Base-by-base conservation (phyloP, 2,329 filamentous ascomycete genomes). In the Mollisia scopiformis region DNA sequence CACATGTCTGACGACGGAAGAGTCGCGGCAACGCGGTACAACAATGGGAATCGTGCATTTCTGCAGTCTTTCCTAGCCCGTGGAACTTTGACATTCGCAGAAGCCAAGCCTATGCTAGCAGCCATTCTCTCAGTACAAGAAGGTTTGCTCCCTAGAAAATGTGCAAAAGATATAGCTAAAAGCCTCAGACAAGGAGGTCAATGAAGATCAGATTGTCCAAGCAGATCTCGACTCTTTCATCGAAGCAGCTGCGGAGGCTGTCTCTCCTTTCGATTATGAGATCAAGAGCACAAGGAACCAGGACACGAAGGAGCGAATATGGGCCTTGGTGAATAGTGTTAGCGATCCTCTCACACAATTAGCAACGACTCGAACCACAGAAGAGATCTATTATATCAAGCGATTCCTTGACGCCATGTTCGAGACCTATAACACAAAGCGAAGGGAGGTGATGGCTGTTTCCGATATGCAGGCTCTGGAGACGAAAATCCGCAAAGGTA, bases 381-480 rank as follows among this genome's bases (percentile, higher is more conserved):
- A 97, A 67, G 93, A 98, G 78, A 91, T 98, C 31, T 87, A 90
- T 0, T 99, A 92, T 73, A 85, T 98, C 57, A 95, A 96, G 76
- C 84, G 95, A 8, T 75, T 97, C 2, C 84, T 99, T 0, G 93
- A 97, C 74, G 87, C 85, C 68, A 96, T 99, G 85, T 99, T 98
- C 73, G 92, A 96, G 65, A 89, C 86, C 21, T 88, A 92, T 78
- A 98, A 98, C 72, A 92, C 88, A 0, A 82, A 81, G 8, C 82
- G 86, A n/a, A 86, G 88, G 70, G 94, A 99, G 76, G 84, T 92
- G 27, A 88, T 97, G 84, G 93, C 91, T 3, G 79, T 98, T 3
- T 90, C 87, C 13, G 84, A 86, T 47, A 92, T 92, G 74, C 88
- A 97, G 70, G 93, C 93, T 11, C 52, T 92, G 54, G 65, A 71